Evolutionary conservation across 1,284 basidiomycete species (phyloP).

Genomic region (Retiboletus fuscus): DNA sequence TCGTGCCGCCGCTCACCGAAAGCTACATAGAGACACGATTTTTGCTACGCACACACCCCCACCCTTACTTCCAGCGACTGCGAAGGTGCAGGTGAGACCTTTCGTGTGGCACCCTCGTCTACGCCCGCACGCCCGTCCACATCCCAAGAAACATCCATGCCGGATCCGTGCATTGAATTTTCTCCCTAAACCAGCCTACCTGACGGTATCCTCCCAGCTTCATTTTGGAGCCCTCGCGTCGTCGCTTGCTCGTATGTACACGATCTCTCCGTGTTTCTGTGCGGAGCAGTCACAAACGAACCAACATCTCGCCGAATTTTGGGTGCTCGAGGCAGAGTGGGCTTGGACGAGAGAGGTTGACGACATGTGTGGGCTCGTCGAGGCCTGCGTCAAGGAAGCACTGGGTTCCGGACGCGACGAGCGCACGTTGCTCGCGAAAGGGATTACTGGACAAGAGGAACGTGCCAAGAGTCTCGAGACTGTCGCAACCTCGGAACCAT

Average conservation of each 20-base stretch:
- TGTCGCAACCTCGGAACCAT: slow-evolving; percentile 55
- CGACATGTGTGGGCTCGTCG: slow-evolving; percentile 79
- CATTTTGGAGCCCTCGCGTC: slow-evolving; percentile 92
- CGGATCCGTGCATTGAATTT: slow-evolving; percentile 59
- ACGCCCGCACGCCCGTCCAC: slow-evolving; percentile 30
- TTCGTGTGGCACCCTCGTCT: slow-evolving; percentile 67
- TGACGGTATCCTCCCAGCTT: slow-evolving; percentile 95
- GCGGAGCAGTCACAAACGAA: slow-evolving; percentile 91
- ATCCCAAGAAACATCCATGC: slow-evolving; percentile 19
- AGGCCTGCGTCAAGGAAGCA: slow-evolving; percentile 69
- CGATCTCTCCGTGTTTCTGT: slow-evolving; percentile 91
- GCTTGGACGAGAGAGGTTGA: slow-evolving; percentile 65
- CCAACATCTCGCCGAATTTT: slow-evolving; percentile 97
- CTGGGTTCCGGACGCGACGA: slow-evolving; percentile 49
- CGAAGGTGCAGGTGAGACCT: slow-evolving; percentile 97
- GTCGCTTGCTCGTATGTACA: slow-evolving; percentile 87
- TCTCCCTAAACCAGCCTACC: slow-evolving; percentile 82
- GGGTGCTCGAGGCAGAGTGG: slow-evolving; percentile 98
- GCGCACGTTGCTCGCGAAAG: slow-evolving; percentile 55
- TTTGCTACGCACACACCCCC: slow-evolving; percentile 86
- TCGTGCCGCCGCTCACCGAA: slow-evolving; percentile 15
- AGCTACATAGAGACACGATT: slow-evolving; percentile 72
- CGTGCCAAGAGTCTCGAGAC: slow-evolving; percentile 46
- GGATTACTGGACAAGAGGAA: slow-evolving; percentile 44
- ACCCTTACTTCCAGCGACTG: slow-evolving; percentile 93